phyloP scores from a whole-genome alignment of 352 stramenopile genomes.

The Pythium scleroteichum region DNA sequence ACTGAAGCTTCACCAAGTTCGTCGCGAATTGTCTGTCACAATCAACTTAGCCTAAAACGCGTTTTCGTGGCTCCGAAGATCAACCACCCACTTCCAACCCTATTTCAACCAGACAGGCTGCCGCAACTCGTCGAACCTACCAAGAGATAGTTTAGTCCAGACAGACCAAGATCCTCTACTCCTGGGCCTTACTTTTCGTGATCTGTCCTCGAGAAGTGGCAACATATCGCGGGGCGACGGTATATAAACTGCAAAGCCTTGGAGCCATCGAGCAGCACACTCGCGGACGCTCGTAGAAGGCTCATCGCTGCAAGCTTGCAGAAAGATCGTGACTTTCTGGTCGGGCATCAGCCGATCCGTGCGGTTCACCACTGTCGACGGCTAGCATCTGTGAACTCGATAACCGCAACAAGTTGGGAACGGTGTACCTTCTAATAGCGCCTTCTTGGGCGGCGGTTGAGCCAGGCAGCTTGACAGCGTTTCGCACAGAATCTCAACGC shows the following conservation, averaged over 20 bases:
- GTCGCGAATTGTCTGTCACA: constrained; percentile 14
- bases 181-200: constrained; percentile 14
- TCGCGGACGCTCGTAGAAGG: constrained; percentile 9
- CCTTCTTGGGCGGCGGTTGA: constrained; percentile 2
- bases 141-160: no score
- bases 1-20: background rate
- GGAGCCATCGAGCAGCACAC: constrained; percentile 6
- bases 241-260: constrained; percentile 1
- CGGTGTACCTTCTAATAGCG: constrained; percentile 5
- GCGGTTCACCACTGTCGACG: constrained; percentile 3
- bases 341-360: constrained; percentile 8
- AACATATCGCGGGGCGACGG: constrained; percentile 2
- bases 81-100: constrained; percentile 16
- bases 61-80: background rate
- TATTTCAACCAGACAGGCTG: constrained; percentile 16
- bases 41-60: no score
- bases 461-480: background rate
- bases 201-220: constrained; percentile 12
- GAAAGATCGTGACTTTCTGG: constrained; percentile 14
- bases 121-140: constrained; percentile 17
- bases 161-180: no score
- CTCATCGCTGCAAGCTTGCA: constrained; percentile 13
- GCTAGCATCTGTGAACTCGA: background rate
- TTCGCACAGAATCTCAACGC: constrained; percentile 9
- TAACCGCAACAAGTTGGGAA: background rate